These are phyloP conservation scores for Fonsecaea monophora DNA, from an alignment of 2,329 filamentous ascomycete genomes.

Conservation along the genomic window DNA sequence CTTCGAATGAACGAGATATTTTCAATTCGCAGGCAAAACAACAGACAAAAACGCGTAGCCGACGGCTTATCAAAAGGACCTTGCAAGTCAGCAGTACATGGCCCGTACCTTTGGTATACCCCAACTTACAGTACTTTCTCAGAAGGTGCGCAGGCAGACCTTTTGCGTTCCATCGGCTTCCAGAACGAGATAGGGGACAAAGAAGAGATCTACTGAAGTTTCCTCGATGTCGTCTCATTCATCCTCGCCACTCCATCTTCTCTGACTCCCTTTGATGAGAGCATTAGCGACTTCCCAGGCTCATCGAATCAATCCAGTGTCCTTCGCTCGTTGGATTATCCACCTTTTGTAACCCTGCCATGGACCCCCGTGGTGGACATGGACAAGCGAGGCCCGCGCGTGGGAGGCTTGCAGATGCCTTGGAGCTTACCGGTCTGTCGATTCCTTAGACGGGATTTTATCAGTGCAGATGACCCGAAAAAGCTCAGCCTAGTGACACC, in stretches of 20 bases:
- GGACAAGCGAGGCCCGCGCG: slow-evolving; percentile 19
- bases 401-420: slow-evolving; percentile 17
- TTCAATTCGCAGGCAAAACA: neutral
- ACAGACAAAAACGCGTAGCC: neutral
- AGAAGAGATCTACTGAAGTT: neutral
- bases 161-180: neutral
- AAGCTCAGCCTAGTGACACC: slow-evolving; percentile 19
- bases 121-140: neutral
- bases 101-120: neutral
- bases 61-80: slow-evolving; percentile 5
- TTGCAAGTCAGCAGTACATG: neutral
- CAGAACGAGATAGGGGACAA: neutral
- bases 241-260: neutral
- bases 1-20: neutral
- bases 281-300: neutral
- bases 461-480: slow-evolving; percentile 13
- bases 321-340: neutral
- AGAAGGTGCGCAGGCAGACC: neutral
- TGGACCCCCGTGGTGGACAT: slow-evolving; percentile 13
- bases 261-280: neutral
- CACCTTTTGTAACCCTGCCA: neutral
- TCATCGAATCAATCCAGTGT: neutral
- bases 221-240: neutral
- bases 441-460: slow-evolving; percentile 1
- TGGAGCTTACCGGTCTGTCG: slow-evolving; percentile 8